A percentile compares a stretch with the other conserved stretches of the same genome.
Conservation (phyloP, 2,329 filamentous ascomycete genomes). For the Nemania sp. region DNA sequence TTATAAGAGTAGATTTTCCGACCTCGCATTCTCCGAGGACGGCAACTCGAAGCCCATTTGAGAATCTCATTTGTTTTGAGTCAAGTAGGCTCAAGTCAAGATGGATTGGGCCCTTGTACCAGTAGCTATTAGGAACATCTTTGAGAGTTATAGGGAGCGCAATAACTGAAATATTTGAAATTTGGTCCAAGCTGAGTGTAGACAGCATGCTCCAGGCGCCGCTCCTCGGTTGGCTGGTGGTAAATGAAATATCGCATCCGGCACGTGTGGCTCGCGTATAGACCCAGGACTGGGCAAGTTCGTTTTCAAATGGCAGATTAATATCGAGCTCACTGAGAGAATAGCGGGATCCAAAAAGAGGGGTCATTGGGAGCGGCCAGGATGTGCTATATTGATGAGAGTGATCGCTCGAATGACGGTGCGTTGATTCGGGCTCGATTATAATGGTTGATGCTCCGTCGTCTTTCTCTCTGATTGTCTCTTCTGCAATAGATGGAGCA, state of each 20-base stretch:
- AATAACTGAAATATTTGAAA: slow-evolving; percentile 33
- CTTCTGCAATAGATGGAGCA: not conserved
- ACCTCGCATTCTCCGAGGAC: slow-evolving; percentile 19
- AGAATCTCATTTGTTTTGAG: not conserved
- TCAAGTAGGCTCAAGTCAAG: not conserved
- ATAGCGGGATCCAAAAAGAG: not conserved
- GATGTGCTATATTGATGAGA: not conserved
- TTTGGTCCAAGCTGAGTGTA: slow-evolving; percentile 16
- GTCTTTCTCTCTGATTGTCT: not conserved
- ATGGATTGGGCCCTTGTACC: slow-evolving; percentile 8
- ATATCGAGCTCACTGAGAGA: not conserved
- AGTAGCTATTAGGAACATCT: slow-evolving; percentile 20
- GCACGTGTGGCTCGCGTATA: slow-evolving; percentile 17
- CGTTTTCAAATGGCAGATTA: slow-evolving; percentile 16
- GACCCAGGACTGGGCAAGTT: slow-evolving; percentile 19
- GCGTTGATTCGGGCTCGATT: not conserved
- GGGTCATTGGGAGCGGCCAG: not conserved
- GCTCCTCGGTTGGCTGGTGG: slow-evolving; percentile 15
- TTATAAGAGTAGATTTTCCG: slow-evolving; percentile 26
- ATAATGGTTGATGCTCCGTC: not conserved
- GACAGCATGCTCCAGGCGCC: slow-evolving; percentile 27
- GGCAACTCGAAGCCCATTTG: not conserved
- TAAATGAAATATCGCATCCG: slow-evolving; percentile 25
- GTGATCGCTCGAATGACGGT: too few species aligned
- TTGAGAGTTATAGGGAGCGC: slow-evolving; percentile 22